A percentile compares a stretch with the other conserved stretches of the same genome.
These are phyloP conservation scores for Pseudopediastrum boryanum DNA, from an alignment of 139 green algal genomes.

Conservation along the genomic window DNA sequence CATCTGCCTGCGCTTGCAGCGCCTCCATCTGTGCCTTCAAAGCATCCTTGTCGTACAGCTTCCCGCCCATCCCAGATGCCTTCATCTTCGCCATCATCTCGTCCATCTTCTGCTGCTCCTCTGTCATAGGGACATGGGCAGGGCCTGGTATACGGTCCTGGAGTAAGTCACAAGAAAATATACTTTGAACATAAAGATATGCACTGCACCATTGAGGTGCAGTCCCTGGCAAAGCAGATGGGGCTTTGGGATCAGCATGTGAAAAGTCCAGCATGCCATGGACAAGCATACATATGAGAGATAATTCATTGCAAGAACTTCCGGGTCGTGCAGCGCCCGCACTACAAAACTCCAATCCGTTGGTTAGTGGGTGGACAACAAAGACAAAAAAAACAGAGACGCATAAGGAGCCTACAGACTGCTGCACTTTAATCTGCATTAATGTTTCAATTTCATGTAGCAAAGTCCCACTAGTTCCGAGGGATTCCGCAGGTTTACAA, in stretches of 20 bases:
- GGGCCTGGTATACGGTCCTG: background rate
- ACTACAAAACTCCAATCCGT: too few relatives aligned
- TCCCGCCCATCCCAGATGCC: conserved; percentile 63
- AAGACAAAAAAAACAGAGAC: too few relatives aligned
- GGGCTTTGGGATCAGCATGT: too few relatives aligned
- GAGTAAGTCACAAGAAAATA: background rate
- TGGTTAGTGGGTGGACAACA: too few relatives aligned
- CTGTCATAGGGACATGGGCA: conserved; percentile 36
- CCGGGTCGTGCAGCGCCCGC: too few relatives aligned
- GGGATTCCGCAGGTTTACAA: too few relatives aligned
- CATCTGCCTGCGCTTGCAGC: conserved; percentile 12
- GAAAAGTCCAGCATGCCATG: background rate
- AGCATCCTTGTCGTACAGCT: conserved; percentile 69
- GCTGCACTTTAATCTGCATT: too few relatives aligned
- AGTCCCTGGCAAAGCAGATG: background rate
- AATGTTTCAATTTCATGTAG: too few relatives aligned
- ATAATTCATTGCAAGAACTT: too few relatives aligned
- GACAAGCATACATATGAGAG: background rate
- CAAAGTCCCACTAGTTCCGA: too few relatives aligned
- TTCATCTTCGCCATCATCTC: conserved; percentile 60
- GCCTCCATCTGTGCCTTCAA: conserved; percentile 38
- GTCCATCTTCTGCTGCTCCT: conserved; percentile 40
- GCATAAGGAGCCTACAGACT: too few relatives aligned
- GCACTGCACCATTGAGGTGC: background rate
- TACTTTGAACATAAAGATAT: background rate